Evolutionary conservation across 2,329 filamentous ascomycete genomes (phyloP), one percentile per base, ranked within the genome.

Genomic region (Massarina eburnea): DNA sequence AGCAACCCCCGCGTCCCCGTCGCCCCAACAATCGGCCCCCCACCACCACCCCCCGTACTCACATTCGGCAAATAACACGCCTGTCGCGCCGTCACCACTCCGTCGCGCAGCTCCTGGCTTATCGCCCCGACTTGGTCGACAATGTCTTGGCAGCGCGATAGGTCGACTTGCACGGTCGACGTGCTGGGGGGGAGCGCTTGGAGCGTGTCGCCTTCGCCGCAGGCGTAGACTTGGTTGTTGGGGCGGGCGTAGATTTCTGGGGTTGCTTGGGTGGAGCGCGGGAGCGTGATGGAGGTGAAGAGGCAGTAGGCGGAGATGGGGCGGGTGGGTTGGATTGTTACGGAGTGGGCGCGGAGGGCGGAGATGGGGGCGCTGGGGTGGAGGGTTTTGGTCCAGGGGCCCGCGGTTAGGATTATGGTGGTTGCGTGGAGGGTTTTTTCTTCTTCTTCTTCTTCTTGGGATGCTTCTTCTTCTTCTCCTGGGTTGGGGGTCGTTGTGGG

Each of bases 191-290:
- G 94, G 1, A 99, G 78, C 0, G 89, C 86, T 0, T 89, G 79
- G 3, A 78, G 69, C 1, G 80, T 80, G 65, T 99, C 94, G 18
- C 90, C 89, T 62, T 96, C 91, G 35, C 91, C 94, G 65, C 94
- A 99, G 1, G 90, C 91, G 68, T 99, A 99, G 9, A 96, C 86
- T 66, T 96, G 91, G 44, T 87, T 82, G 66, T 90, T 87, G 0
- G 91, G 91, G 3, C 94, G 81, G 1, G 94, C 88, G 67, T 99
- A 99, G 51, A 97, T 94, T 70, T 99, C 94, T 0, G 94, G 94
- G 20, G 89, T 85, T 10, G 90, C 89, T 15, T 83, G 36, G 15
- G 39, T 48, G 72, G 74, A 3, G 77, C 77, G 12, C 72, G 90
- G 89, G 2, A 96, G 77, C 30, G 80, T 76, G 52, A 99, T 92